Evolutionary conservation across 2,329 filamentous ascomycete genomes (phyloP), one percentile per base, ranked within the genome.

Genomic region (Exserohilum rostratum): DNA sequence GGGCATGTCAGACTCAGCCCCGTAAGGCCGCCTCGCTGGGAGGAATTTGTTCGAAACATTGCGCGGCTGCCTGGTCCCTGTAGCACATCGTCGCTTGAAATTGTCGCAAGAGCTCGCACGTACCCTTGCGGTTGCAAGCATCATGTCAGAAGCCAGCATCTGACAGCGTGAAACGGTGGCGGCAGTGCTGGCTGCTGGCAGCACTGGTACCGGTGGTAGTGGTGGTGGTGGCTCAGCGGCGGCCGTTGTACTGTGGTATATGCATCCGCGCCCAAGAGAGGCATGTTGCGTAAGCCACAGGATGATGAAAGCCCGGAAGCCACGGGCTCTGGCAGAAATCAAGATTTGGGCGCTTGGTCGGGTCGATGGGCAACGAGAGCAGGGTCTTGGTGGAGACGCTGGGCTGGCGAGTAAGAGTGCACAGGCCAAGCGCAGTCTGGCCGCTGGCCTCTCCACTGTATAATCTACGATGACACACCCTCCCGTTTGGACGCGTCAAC

Each of bases 401-500:
- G 18, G 48, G 53, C 37, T 42, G 34, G 31, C 40, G 49, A 55
- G 48, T 52, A 30, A 44, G 35, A 52, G 31, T 18, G 53, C 53
- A 55, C 40, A 18, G 48, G 22, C 53, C 53, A 35, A 7, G 25
- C 18, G 20, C 31, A 46, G 50, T 55, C 53, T 55, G 53, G 53
- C 48, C 53, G 45, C 31, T 13, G 48, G 37, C 27, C 48, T 47
- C 48, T 55, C 53, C 48, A 47, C 48, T 40, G 48, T 47, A 46
- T 47, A 55, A 55, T 52, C 42, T 52, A 52, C 53, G 17, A 52
- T 55, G 53, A 55, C 53, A 52, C 53, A 47, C 48, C 27, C 37
- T 33, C 30, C 43, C 49, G 40, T 30, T 25, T 47, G 43, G 53
- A 52, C 48, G 53, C 53, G 48, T 55, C 53, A 52, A 52, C 48